Evolutionary conservation across 176 grass and related monocot species (phyloP).

Genomic region (Aegilops bicornis): DNA sequence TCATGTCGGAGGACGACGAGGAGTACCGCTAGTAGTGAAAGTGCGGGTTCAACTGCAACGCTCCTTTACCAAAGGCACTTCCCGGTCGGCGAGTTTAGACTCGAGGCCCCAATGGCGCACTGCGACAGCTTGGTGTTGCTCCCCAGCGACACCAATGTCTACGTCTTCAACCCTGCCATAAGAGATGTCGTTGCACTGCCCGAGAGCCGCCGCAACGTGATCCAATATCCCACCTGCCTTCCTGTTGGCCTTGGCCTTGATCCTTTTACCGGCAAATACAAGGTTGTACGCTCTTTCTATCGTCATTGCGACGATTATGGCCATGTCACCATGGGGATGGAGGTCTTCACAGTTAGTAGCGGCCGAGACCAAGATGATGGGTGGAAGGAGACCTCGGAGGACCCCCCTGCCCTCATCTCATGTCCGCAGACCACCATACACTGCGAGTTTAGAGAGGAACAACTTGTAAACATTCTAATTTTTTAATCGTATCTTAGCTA

Average conservation of each 20-base stretch:
- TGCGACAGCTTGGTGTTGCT: neutral
- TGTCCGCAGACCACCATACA: neutral
- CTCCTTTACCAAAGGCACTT: neutral
- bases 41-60: neutral
- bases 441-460: neutral
- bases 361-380: neutral
- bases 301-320: neutral
- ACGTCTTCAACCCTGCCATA: constrained; percentile 26
- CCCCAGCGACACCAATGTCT: neutral
- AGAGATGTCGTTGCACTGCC: neutral
- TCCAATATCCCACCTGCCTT: neutral
- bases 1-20: too few species aligned
- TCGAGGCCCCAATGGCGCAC: neutral
- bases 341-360: constrained; percentile 3
- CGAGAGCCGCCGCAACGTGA: neutral
- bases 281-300: constrained; percentile 6
- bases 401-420: neutral
- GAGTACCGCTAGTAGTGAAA: too few species aligned
- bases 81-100: neutral
- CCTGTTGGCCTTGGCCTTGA: neutral
- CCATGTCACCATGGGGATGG: neutral
- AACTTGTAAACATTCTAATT: too few species aligned
- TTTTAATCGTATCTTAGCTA: too few species aligned
- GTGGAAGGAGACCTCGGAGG: constrained; percentile 6
- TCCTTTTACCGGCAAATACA: constrained; percentile 9